Conservation (phyloP, 2,329 filamentous ascomycete species). For the Diaporthe sp. region DNA sequence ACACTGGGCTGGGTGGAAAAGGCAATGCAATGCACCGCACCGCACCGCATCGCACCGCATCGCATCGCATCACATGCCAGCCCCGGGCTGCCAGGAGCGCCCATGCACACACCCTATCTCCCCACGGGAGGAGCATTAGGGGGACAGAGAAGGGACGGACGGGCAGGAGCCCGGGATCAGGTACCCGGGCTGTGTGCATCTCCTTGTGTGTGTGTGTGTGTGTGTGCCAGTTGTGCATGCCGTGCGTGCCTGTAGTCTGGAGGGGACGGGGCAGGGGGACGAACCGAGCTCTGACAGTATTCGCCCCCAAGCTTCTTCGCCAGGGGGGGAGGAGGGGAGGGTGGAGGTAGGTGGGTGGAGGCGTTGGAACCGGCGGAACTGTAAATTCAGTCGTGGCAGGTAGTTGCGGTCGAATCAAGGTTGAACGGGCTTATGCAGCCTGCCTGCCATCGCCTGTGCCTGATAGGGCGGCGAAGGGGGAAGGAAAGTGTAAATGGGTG, state of each 20-base stretch:
- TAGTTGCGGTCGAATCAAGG: background rate
- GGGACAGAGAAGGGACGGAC: too few species aligned
- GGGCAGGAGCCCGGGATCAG: conserved; percentile 4
- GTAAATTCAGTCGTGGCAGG: background rate
- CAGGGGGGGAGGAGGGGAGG: background rate
- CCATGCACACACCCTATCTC: background rate
- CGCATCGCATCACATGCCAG: conserved; percentile 9
- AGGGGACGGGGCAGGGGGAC: background rate
- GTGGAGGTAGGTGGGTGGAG: background rate
- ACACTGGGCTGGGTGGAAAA: background rate
- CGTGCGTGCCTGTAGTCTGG: background rate
- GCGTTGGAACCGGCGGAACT: conserved; percentile 18
- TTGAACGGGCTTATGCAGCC: background rate
- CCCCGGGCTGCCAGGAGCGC: background rate
- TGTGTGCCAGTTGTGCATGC: background rate
- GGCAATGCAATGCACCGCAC: background rate
- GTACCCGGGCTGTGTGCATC: conserved; percentile 9
- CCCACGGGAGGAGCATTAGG: background rate
- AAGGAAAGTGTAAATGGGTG: background rate
- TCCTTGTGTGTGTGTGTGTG: background rate
- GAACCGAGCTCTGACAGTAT: conserved; percentile 2
- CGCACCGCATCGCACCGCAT: background rate
- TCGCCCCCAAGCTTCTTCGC: conserved; percentile 3
- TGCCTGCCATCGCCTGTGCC: background rate
- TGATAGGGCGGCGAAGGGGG: background rate